Percentiles rank a stretch among this genome's conserved stretches.
These are phyloP conservation scores for Rhizodiscina lignyota DNA, from an alignment of 495 filamentous ascomycete genomes.

Conservation along the genomic window DNA sequence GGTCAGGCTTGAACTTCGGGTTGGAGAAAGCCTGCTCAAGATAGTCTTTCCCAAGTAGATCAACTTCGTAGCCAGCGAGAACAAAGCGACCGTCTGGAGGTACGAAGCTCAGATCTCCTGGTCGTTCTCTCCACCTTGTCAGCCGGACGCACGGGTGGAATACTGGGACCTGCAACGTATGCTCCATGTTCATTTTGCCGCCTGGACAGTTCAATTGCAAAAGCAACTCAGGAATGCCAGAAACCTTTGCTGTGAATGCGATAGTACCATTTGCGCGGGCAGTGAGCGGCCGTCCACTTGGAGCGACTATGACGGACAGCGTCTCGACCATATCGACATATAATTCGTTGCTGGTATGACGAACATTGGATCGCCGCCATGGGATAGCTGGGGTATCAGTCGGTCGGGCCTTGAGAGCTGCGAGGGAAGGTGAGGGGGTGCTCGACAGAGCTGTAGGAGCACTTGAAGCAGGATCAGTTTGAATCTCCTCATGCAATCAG, in stretches of 20 bases:
- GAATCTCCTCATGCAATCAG: too few relatives aligned
- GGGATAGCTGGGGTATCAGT: constrained; percentile 42
- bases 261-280: constrained; percentile 86
- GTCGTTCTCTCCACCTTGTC: constrained; percentile 66
- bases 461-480: too few relatives aligned
- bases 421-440: constrained; percentile 15
- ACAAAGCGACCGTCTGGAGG: constrained; percentile 94
- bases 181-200: constrained; percentile 52
- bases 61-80: constrained; percentile 85
- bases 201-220: constrained; percentile 57
- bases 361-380: constrained; percentile 82
- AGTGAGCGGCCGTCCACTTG: constrained; percentile 70
- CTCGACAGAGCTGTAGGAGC: constrained; percentile 3
- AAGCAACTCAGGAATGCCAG: constrained; percentile 77
- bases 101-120: constrained; percentile 84
- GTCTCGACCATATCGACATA: constrained; percentile 95
- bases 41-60: constrained; percentile 41
- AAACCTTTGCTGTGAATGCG: constrained; percentile 87
- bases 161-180: constrained; percentile 70
- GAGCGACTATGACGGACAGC: constrained; percentile 70
- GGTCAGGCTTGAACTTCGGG: constrained; percentile 26
- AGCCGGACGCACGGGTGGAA: constrained; percentile 94
- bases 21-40: constrained; percentile 1
- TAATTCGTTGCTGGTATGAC: constrained; percentile 91
- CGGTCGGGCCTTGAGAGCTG: constrained; percentile 20